phyloP scores from a whole-genome alignment of 2,329 filamentous ascomycete species.

The Aureobasidium mangrovei region DNA sequence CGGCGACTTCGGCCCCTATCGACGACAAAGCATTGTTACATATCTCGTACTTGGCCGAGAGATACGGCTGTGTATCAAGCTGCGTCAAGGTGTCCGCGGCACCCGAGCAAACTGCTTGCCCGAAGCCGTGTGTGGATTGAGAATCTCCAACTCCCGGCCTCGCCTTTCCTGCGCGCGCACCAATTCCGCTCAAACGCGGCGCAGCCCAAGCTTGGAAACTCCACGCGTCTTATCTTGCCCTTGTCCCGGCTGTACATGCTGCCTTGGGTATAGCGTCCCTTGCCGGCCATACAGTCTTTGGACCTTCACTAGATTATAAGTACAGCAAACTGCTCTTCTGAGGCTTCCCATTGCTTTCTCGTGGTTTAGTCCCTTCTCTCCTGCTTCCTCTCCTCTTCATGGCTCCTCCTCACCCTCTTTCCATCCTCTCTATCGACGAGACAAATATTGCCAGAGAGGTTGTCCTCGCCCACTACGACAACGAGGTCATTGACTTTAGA shows the following conservation, averaged over 20 bases:
- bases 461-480: constrained; percentile 19
- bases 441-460: constrained; percentile 20
- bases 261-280: background rate
- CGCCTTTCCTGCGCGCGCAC: too few species aligned
- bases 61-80: too few species aligned
- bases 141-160: too few species aligned
- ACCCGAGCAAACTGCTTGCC: too few species aligned
- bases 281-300: background rate
- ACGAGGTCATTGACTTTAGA: constrained; percentile 21
- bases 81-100: too few species aligned
- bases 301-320: background rate
- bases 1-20: too few species aligned
- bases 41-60: too few species aligned
- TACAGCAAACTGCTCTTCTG: background rate
- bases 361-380: background rate
- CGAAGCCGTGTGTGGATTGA: too few species aligned
- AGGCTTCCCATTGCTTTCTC: background rate
- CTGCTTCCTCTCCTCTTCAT: background rate
- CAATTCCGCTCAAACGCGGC: background rate
- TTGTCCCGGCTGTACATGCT: background rate
- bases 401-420: constrained; percentile 16
- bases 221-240: background rate
- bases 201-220: background rate
- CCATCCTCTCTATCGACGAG: constrained; percentile 19
- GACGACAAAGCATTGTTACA: too few species aligned